Percentiles rank a stretch among this genome's conserved stretches.
phyloP scores from a whole-genome alignment of 352 stramenopile genomes.

The Phytopythium helicoides region DNA sequence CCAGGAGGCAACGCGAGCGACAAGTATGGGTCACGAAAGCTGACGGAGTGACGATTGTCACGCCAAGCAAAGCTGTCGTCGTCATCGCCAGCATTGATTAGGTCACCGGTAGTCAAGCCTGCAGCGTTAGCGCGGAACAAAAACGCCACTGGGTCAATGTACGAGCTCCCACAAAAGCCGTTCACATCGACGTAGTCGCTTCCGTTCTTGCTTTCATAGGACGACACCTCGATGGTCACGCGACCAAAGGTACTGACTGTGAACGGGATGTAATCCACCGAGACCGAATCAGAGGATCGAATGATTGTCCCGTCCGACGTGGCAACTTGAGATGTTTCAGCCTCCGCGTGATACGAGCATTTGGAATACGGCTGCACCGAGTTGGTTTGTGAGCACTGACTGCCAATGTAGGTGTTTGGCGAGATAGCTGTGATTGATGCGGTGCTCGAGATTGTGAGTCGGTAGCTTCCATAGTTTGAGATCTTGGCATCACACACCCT shows the following conservation, averaged over 20 bases:
- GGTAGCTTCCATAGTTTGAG: conserved; percentile 72
- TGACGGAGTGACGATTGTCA: conserved; percentile 52
- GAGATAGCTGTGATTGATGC: conserved; percentile 24
- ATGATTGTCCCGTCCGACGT: conserved; percentile 55
- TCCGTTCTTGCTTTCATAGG: conserved; percentile 40
- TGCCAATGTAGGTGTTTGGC: conserved; percentile 61
- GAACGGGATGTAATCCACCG: conserved; percentile 63
- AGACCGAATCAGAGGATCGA: conserved; percentile 32
- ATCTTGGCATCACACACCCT: conserved; percentile 42
- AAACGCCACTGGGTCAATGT: conserved; percentile 64
- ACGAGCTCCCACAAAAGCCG: conserved; percentile 53
- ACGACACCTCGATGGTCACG: conserved; percentile 57
- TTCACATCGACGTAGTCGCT: conserved; percentile 56
- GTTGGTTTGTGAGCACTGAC: conserved; percentile 38
- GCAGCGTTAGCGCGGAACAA: conserved; percentile 42
- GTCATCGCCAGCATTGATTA: conserved; percentile 56
- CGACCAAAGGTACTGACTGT: conserved; percentile 42
- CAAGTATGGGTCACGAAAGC: conserved; percentile 71
- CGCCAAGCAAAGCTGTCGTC: conserved; percentile 59
- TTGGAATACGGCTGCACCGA: conserved; percentile 27
- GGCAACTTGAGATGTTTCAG: conserved; percentile 22
- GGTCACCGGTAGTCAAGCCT: conserved; percentile 31
- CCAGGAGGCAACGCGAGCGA: conserved; percentile 46
- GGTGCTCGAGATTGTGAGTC: conserved; percentile 45
- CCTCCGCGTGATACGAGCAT: conserved; percentile 61